Evolutionary conservation across 805 yeast genomes (phyloP).

Genomic region (Zygoascus ofunaensis): DNA sequence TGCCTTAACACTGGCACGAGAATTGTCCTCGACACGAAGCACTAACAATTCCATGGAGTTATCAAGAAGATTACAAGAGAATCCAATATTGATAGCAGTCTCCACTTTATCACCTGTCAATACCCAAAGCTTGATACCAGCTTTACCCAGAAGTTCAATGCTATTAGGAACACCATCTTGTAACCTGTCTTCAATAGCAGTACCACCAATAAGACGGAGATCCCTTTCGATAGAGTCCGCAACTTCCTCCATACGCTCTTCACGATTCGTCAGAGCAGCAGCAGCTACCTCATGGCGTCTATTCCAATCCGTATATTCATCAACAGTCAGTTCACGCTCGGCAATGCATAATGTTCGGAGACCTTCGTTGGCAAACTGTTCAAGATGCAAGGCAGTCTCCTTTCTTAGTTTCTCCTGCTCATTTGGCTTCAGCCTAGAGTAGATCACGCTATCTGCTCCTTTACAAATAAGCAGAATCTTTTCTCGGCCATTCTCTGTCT

Average conservation of each 20-base stretch:
- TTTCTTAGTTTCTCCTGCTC: conserved; percentile 39
- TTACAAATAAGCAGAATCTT: conserved; percentile 48
- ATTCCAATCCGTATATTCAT: conserved; percentile 47
- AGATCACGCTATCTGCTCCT: conserved; percentile 78
- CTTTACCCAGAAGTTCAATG: conserved; percentile 56
- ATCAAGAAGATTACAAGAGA: conserved; percentile 65
- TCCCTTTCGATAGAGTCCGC: conserved; percentile 54
- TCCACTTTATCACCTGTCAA: conserved; percentile 78
- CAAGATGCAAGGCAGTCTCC: conserved; percentile 61
- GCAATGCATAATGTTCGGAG: conserved; percentile 73
- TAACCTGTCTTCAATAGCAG: conserved; percentile 74
- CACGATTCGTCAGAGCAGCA: conserved; percentile 51
- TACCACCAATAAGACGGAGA: conserved; percentile 59
- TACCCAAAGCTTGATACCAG: conserved; percentile 80
- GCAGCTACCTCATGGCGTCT: conserved; percentile 49
- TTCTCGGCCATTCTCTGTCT: conserved; percentile 17
- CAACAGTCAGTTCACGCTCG: conserved; percentile 41
- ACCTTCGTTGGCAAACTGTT: conserved; percentile 71
- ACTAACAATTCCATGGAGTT: conserved; percentile 64
- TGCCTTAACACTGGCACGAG: conserved; percentile 25
- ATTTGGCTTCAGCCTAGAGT: conserved; percentile 36
- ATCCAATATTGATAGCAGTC: conserved; percentile 84
- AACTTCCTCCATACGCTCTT: conserved; percentile 47
- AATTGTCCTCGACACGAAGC: conserved; percentile 32
- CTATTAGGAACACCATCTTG: conserved; percentile 78